Base-by-base conservation (phyloP, 176 grass and related monocot genomes). In the Luzula sylvatica region DNA sequence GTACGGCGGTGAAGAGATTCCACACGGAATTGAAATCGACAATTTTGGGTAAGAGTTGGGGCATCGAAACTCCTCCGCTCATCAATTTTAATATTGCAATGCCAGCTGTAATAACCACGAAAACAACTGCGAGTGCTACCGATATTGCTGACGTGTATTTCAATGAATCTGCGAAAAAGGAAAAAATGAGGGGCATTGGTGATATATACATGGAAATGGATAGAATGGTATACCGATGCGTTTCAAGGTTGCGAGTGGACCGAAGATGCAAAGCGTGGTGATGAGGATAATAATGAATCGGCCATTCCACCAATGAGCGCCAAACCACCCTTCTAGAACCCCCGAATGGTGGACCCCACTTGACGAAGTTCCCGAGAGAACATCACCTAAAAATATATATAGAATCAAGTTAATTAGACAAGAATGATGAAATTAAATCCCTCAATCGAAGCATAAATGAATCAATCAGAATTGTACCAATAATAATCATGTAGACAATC, bases 401-500 rank as follows among this genome's bases (percentile, higher is more conserved):
- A 11, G 21, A 20, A 27, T 9, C 15, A 1, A 52, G 21, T 60
- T 61, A 58, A 52, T 47, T 21, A 30, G 32, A 52, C 24, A 38
- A 4, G 13, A 51, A 50, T 26, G 9, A 28, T 15, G 58, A 17
- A 8, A 14, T 24, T 42, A 8, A 13, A 50, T 16, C 48, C 21
- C 21, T 25, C 29, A 32, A 32, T 4, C 8, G 8, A 32, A 32
- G 8, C 30, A 35, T 9, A 35, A 35, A 35, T 35, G 5, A 35
- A 35, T 7, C 30, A 35, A 2, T 1, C 1, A 35, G 9, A 12
- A 26, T 13, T 14, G 16, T 96, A 96, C 90, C 84, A 42, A 96
- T 96, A 58, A 96, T 89, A 27, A 96, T 96, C 90, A 96, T 86
- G 81, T 96, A 96, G 1, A 96, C 84, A 29, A 96, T 80, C 81